Evolutionary conservation across 148 eudicot species (phyloP).

Genomic region (Rhododendron mucronatum): DNA sequence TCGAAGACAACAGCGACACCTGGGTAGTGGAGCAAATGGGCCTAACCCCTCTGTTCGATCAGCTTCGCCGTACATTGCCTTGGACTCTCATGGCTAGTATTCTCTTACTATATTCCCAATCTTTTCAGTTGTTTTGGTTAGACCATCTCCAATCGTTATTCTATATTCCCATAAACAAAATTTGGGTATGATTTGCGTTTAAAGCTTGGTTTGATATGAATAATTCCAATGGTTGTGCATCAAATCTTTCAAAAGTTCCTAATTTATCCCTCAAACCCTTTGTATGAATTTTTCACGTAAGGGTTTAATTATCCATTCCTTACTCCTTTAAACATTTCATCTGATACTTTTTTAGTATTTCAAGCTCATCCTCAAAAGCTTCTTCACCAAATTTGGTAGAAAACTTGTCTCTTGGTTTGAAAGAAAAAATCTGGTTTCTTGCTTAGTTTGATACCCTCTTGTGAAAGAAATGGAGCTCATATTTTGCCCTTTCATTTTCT

Average conservation of each 20-base stretch:
- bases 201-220: too few species aligned
- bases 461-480: not conserved
- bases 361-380: not conserved
- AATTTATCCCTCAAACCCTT: too few species aligned
- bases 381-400: not conserved
- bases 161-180: too few species aligned
- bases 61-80: slow-evolving; percentile 48
- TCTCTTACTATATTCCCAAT: not conserved
- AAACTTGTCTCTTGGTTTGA: not conserved
- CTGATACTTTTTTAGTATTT: not conserved
- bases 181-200: not conserved
- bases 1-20: slow-evolving; percentile 66
- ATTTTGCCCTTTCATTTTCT: not conserved
- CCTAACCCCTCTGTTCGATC: slow-evolving; percentile 43
- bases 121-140: not conserved
- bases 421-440: not conserved
- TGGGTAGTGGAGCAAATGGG: slow-evolving; percentile 27
- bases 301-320: too few species aligned
- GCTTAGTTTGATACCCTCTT: not conserved
- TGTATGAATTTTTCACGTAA: too few species aligned
- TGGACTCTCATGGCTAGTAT: slow-evolving; percentile 77
- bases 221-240: too few species aligned
- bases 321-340: not conserved
- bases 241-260: too few species aligned
- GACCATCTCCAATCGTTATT: not conserved